A percentile compares a stretch with the other conserved stretches of the same genome.
Evolutionary conservation across 1,139 yeast species (phyloP).

Genomic region (Tardiomyces digboiensis): DNA sequence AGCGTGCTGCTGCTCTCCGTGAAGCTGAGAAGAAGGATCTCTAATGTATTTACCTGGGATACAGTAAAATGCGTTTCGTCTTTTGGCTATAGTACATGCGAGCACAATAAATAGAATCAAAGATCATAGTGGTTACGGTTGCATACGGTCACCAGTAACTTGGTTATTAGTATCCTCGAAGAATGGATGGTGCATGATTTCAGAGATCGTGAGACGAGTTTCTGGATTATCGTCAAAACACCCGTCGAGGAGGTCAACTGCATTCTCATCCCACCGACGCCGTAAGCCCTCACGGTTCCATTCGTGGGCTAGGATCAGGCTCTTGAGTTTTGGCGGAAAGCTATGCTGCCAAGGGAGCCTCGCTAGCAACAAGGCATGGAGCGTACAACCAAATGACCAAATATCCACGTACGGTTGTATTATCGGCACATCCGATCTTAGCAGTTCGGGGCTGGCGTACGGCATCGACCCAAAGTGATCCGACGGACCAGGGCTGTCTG

Average conservation of each 20-base stretch:
- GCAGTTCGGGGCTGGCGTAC: slow-evolving; percentile 82
- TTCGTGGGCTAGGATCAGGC: slow-evolving; percentile 61
- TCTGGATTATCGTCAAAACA: slow-evolving; percentile 46
- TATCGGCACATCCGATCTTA: slow-evolving; percentile 57
- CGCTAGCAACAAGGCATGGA: slow-evolving; percentile 66
- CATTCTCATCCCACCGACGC: not conserved
- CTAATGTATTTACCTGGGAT: too few species aligned
- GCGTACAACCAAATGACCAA: slow-evolving; percentile 83
- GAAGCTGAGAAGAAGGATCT: slow-evolving; percentile 12
- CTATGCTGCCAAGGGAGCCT: slow-evolving; percentile 75
- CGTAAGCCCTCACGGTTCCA: slow-evolving; percentile 32
- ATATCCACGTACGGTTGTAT: slow-evolving; percentile 70
- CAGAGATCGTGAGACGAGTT: slow-evolving; percentile 41
- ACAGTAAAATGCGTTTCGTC: too few species aligned
- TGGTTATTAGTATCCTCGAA: too few species aligned
- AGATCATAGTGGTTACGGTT: too few species aligned
- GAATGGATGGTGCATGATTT: slow-evolving; percentile 15
- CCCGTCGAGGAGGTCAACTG: slow-evolving; percentile 34
- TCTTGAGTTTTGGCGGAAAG: slow-evolving; percentile 68
- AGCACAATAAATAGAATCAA: too few species aligned
- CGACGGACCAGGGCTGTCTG: not conserved
- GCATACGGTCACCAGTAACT: too few species aligned
- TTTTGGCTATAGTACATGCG: too few species aligned
- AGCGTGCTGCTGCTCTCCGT: slow-evolving; percentile 21
- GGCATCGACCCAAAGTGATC: slow-evolving; percentile 74